Evolutionary conservation across 495 filamentous ascomycete genomes (phyloP).

Genomic region (Lichenothelia convexa): DNA sequence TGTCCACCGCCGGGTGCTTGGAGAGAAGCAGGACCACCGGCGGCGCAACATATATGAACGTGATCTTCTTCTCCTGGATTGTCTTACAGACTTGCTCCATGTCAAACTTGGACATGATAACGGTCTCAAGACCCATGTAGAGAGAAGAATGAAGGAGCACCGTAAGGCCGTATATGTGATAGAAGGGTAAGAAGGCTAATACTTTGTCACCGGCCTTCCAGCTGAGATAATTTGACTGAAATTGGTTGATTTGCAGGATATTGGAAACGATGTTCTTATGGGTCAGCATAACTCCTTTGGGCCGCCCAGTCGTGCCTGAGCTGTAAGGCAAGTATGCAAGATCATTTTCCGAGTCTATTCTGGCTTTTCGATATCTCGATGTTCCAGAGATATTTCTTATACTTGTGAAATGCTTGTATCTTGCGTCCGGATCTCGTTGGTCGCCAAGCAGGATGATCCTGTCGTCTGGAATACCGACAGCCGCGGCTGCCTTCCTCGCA

Average conservation of each 20-base stretch:
- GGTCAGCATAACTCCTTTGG: constrained; percentile 83
- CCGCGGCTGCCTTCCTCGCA: constrained; percentile 46
- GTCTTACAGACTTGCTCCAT: constrained; percentile 57
- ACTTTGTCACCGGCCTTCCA: constrained; percentile 51
- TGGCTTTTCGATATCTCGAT: constrained; percentile 27
- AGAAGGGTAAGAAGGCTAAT: constrained; percentile 76
- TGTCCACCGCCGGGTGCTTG: constrained; percentile 55
- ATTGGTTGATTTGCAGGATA: constrained; percentile 32
- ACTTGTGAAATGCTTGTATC: constrained; percentile 59
- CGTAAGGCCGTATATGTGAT: constrained; percentile 63
- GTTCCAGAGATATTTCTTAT: constrained; percentile 41
- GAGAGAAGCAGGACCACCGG: constrained; percentile 65
- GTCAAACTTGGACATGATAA: constrained; percentile 76
- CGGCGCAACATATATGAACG: constrained; percentile 68
- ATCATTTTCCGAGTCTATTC: constrained; percentile 37
- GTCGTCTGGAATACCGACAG: constrained; percentile 44
- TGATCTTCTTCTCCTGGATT: constrained; percentile 57
- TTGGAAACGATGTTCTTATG: constrained; percentile 73
- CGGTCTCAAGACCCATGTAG: constrained; percentile 44
- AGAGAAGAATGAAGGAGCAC: constrained; percentile 44
- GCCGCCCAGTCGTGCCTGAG: constrained; percentile 78
- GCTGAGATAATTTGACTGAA: constrained; percentile 39
- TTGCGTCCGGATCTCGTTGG: constrained; percentile 36
- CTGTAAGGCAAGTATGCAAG: constrained; percentile 59
- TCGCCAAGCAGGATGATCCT: constrained; percentile 68